phyloP scores from a whole-genome alignment of 1,139 yeast genomes.

The Geotrichum fermentans region DNA sequence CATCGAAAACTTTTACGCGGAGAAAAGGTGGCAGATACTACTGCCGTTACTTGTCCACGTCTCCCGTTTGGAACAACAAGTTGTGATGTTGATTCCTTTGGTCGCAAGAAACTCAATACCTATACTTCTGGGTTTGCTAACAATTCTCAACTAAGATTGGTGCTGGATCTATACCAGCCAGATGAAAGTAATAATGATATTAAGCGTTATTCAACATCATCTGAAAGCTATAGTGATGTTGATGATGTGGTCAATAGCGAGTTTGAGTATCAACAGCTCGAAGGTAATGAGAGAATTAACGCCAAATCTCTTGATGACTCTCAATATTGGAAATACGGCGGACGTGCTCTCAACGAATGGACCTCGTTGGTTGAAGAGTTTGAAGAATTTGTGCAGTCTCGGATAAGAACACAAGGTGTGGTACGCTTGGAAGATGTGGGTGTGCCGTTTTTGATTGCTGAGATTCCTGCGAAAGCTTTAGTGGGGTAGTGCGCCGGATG shows the following conservation, averaged over 20 bases:
- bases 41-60: constrained; percentile 22
- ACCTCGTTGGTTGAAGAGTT: constrained; percentile 52
- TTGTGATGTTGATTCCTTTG: background rate
- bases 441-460: constrained; percentile 46
- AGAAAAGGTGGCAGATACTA: constrained; percentile 7
- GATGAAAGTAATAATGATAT: background rate
- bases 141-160: background rate
- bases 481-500: constrained; percentile 1
- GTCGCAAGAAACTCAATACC: background rate
- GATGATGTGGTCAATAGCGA: constrained; percentile 17
- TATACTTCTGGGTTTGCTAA: background rate
- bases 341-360: constrained; percentile 67
- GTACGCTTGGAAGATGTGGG: constrained; percentile 33
- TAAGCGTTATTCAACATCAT: background rate
- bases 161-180: background rate
- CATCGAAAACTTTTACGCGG: constrained; percentile 16
- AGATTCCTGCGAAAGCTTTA: constrained; percentile 29
- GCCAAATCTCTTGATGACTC: constrained; percentile 24
- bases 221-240: constrained; percentile 15
- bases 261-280: constrained; percentile 11
- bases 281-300: background rate
- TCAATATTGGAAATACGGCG: constrained; percentile 44
- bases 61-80: constrained; percentile 26
- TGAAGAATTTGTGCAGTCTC: constrained; percentile 47
- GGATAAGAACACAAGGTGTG: constrained; percentile 30